These are phyloP conservation scores for Chytridium lagenaria DNA, from an alignment of 371 early-diverging fungal species.

Conservation along the genomic window DNA sequence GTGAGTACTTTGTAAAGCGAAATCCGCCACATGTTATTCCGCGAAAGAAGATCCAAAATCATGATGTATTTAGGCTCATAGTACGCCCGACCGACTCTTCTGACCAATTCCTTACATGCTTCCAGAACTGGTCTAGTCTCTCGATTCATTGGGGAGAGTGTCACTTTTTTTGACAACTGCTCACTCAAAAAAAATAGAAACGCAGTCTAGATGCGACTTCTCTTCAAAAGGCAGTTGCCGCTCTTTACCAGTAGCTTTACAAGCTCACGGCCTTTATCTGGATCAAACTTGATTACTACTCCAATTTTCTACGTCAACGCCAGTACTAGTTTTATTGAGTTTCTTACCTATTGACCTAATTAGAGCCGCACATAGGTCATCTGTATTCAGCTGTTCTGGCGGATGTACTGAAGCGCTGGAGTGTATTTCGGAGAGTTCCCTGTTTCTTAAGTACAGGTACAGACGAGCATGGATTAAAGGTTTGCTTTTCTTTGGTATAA, in stretches of 20 bases:
- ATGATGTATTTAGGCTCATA: slow-evolving; percentile 81
- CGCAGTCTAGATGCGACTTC: not conserved
- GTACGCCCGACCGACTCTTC: slow-evolving; percentile 84
- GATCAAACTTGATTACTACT: slow-evolving; percentile 68
- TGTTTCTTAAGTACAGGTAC: slow-evolving; percentile 83
- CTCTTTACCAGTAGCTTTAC: not conserved
- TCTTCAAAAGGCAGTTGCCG: not conserved
- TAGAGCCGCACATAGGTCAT: slow-evolving; percentile 95
- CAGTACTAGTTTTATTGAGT: slow-evolving; percentile 53
- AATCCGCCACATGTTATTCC: slow-evolving; percentile 33
- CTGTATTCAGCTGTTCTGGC: slow-evolving; percentile 87
- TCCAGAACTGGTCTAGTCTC: not conserved
- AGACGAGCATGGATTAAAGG: slow-evolving; percentile 97
- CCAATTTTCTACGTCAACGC: slow-evolving; percentile 98
- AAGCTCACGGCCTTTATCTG: not conserved
- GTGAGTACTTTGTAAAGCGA: not conserved
- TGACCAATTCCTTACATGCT: slow-evolving; percentile 63
- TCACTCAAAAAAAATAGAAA: too few species aligned
- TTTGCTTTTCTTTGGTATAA: slow-evolving; percentile 28
- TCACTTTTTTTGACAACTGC: too few species aligned
- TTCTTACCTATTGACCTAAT: slow-evolving; percentile 2
- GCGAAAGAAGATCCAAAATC: slow-evolving; percentile 75
- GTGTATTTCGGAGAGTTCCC: slow-evolving; percentile 68
- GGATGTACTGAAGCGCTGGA: slow-evolving; percentile 80
- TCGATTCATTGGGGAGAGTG: not conserved